These are phyloP conservation scores for Cladorrhinum sp. DNA, from an alignment of 2,329 filamentous ascomycete species.

Conservation along the genomic window DNA sequence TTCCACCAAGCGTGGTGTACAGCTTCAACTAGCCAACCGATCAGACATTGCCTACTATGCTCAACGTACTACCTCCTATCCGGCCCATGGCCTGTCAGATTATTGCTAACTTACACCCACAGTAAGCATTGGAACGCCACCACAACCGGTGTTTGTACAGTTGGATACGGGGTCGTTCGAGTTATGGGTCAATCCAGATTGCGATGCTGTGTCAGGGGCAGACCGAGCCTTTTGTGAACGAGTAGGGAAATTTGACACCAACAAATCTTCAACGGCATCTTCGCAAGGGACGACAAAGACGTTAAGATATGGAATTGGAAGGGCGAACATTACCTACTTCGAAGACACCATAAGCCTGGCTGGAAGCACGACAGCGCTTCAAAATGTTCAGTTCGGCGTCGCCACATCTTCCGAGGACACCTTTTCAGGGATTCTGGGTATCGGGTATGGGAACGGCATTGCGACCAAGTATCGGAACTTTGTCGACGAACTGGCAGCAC, in stretches of 20 bases:
- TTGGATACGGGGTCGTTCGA: slow-evolving; percentile 60
- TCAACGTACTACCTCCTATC: slow-evolving; percentile 36
- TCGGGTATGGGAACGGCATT: slow-evolving; percentile 60
- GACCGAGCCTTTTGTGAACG: slow-evolving; percentile 46
- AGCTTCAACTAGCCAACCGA: slow-evolving; percentile 47
- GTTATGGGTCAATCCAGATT: slow-evolving; percentile 62
- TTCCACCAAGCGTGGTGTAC: slow-evolving; percentile 40
- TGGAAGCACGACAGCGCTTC: slow-evolving; percentile 41
- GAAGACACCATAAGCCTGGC: slow-evolving; percentile 44
- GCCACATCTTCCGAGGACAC: slow-evolving; percentile 50
- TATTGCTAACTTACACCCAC: slow-evolving; percentile 22
- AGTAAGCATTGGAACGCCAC: slow-evolving; percentile 53
- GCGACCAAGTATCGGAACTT: slow-evolving; percentile 51
- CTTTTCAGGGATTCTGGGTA: slow-evolving; percentile 65
- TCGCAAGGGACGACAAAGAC: slow-evolving; percentile 37
- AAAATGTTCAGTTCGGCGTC: slow-evolving; percentile 62
- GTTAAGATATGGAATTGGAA: slow-evolving; percentile 51
- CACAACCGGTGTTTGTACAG: slow-evolving; percentile 52
- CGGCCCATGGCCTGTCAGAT: background rate
- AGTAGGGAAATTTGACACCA: slow-evolving; percentile 44
- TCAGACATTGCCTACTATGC: slow-evolving; percentile 55
- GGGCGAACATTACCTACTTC: slow-evolving; percentile 50
- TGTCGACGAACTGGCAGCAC: slow-evolving; percentile 47
- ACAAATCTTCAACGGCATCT: slow-evolving; percentile 40
- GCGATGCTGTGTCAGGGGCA: slow-evolving; percentile 42